Base-by-base conservation (phyloP, 2,329 filamentous ascomycete species). In the Nothopassalora personata region DNA sequence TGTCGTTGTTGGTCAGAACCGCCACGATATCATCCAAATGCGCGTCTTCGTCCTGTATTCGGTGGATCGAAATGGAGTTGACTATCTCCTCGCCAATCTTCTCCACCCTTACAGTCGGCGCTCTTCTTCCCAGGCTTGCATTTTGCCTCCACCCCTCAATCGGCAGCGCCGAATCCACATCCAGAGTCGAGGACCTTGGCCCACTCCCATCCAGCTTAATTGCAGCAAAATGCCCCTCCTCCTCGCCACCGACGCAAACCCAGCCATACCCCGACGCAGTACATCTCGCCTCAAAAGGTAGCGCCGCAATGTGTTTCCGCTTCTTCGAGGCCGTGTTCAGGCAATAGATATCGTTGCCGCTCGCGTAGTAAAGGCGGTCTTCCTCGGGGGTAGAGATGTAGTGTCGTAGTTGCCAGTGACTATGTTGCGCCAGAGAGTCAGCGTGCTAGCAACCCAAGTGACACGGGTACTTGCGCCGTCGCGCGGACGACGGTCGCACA, bases 321-420 rank as follows among this genome's bases (percentile, higher is more conserved):
- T 86, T 79, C 86, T 88, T 72, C 80, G 85, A 66, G 83, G 86
- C 60, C 76, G 83, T 59, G 91, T 87, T 84, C 55, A 81, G 74
- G 67, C 76, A 77, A 70, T 74, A 80, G 65, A 81, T 69, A 62
- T 91, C 85, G 68, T 81, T 78, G 58, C 88, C 88, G 65, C 86
- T 86, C 36, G 92, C 91, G 69, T 95, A 96, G 79, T 95, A 97
- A 65, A 97, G 81, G 66, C 87, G 77, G 73, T 92, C 84, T 47
- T 85, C 81, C 69, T 89, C 85, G 65, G 90, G 86, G 28, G 87
- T 88, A 73, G 90, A 93, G 71, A 97, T 89, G 66, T 96, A 86
- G 67, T 95, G 93, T 57, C 93, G 90, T 49, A 99, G 81, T 76
- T 94, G 90, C 86, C 88, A 92, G 76, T 94, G 90, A 66, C 88